A percentile compares a stretch with the other conserved stretches of the same genome.
Conservation (phyloP, 768 basidiomycete species). For the Nevesoporus exiguus region DNA sequence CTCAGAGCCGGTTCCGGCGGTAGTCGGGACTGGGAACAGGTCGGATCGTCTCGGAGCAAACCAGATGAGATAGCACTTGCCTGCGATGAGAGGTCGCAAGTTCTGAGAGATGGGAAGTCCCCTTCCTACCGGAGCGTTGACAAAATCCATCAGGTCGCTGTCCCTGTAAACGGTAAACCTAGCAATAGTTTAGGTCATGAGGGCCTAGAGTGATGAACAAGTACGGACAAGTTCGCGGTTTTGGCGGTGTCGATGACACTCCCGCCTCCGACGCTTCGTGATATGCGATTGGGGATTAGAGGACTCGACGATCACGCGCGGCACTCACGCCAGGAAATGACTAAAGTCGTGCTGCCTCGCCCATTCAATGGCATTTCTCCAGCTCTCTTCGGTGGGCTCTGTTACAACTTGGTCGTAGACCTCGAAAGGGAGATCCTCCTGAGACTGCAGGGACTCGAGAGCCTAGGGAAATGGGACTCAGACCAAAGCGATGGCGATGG, state of each 20-base stretch:
- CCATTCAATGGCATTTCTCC: conserved; percentile 86
- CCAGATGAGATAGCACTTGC: conserved; percentile 31
- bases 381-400: conserved; percentile 91
- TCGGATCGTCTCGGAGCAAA: background rate
- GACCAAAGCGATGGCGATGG: background rate
- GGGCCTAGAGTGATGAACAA: background rate
- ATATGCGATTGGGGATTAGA: background rate
- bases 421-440: conserved; percentile 74
- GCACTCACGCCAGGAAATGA: conserved; percentile 82
- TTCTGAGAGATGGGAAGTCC: conserved; percentile 76
- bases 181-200: conserved; percentile 4
- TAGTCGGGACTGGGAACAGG: conserved; percentile 53
- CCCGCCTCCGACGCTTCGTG: conserved; percentile 78
- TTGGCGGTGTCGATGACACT: conserved; percentile 96
- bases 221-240: conserved; percentile 77
- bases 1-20: conserved; percentile 88
- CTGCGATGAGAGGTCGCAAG: conserved; percentile 81
- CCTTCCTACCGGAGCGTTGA: conserved; percentile 94
- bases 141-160: conserved; percentile 90
- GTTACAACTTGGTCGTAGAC: conserved; percentile 78
- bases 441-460: conserved; percentile 73
- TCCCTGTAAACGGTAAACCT: conserved; percentile 92
- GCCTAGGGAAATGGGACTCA: conserved; percentile 43
- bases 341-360: conserved; percentile 83
- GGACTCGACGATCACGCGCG: background rate